phyloP scores from a whole-genome alignment of 2,329 filamentous ascomycete species.

The Venturia aucupariae region DNA sequence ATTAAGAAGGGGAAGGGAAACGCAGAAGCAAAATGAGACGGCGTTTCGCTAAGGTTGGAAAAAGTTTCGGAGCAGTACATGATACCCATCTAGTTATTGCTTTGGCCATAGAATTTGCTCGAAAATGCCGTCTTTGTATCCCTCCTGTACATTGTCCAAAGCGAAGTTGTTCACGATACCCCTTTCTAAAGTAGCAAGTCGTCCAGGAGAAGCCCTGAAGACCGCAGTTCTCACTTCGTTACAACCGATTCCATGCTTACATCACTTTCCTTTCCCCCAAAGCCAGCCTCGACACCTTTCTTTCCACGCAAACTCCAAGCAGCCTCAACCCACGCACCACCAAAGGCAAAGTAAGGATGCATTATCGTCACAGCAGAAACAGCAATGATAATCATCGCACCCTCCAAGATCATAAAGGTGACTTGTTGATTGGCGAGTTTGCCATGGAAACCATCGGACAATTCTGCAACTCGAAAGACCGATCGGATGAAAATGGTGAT shows the following conservation, averaged over 20 bases:
- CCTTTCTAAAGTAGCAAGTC: neutral
- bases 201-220: neutral
- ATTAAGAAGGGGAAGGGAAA: constrained; percentile 13
- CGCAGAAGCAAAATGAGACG: neutral
- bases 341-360: constrained; percentile 34
- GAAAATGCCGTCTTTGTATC: neutral
- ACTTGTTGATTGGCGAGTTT: constrained; percentile 39
- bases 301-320: constrained; percentile 6
- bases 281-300: neutral
- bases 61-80: neutral
- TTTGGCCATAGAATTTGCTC: neutral
- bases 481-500: constrained; percentile 39
- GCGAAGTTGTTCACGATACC: too few relatives aligned
- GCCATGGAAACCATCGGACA: constrained; percentile 38
- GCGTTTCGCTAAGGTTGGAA: too few relatives aligned
- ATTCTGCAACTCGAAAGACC: constrained; percentile 41
- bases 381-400: constrained; percentile 44
- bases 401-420: constrained; percentile 42
- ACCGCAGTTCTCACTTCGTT: neutral
- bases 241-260: neutral
- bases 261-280: neutral
- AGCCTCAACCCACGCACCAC: constrained; percentile 11
- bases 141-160: neutral
- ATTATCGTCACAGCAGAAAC: constrained; percentile 36
- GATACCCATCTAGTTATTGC: neutral